Base-by-base conservation (phyloP, 75 land plant species). In the Adiantum capillusveneris region DNA sequence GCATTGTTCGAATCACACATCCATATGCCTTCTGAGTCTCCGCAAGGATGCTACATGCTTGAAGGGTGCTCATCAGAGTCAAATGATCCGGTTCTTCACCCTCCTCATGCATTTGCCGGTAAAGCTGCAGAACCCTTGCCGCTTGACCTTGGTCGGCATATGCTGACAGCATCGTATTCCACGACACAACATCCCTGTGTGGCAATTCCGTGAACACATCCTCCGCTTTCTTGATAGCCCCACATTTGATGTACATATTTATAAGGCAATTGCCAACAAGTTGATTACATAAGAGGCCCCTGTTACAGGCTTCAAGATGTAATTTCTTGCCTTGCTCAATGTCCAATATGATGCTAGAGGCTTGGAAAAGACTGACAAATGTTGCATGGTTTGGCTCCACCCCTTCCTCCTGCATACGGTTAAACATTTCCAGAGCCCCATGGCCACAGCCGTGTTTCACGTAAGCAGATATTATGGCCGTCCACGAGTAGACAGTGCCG, bases 91-190 rank as follows among this genome's bases (percentile, higher is more conserved):
- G 50, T 6, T 3, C 50, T 6, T 18, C 5, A 46, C 50, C 50
- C 5, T 46, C 50, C 3, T 46, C 22, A 2, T 18, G 18, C 50
- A 46, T 46, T 46, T 46, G 50, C 22, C 50, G 6, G 14, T 6
- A 46, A 5, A 21, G 22, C 6, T 18, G 50, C 18, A 46, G 17
- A 21, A 14, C 50, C 18, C 22, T 46, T 21, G 2, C 17, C 18
- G 22, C 5, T 21, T 46, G 13, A 21, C 22, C 50, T 18, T 46
- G 50, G 6, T 46, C 50, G 5, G 14, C 18, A 46, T 46, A 46
- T 46, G 50, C 50, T 46, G 18, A 18, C 17, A 46, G 14, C 50
- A 46, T 46, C 17, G 22, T 21, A 46, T 46, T 46, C 50, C 50
- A 46, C 2, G 50, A 46, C 2, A 46, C 50, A 46, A 46, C 50